Evolutionary conservation across 495 filamentous ascomycete genomes (phyloP).

Genomic region (Aspergillus asperescens): DNA sequence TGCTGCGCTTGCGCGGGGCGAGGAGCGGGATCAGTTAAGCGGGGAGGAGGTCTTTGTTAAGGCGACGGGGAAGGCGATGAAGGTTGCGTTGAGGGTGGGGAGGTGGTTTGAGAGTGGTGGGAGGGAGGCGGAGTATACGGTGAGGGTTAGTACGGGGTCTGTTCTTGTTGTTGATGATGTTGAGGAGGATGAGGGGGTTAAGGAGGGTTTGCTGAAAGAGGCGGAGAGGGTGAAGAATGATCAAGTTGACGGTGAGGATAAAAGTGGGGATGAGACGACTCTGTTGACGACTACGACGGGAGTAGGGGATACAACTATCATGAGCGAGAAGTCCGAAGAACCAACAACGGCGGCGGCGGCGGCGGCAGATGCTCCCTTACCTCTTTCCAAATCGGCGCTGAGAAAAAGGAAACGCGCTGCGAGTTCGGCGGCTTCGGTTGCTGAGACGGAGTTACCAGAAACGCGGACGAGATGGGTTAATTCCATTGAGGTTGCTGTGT

Average conservation of each 20-base stretch:
- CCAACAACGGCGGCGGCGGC: not conserved
- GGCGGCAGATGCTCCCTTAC: not conserved
- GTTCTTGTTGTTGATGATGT: constrained; percentile 70
- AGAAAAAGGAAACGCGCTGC: constrained; percentile 39
- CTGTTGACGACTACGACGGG: not conserved
- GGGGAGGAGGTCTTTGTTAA: constrained; percentile 65
- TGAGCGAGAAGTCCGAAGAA: not conserved
- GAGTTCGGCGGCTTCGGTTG: constrained; percentile 28
- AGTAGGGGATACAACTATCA: not conserved
- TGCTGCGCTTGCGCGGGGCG: not conserved
- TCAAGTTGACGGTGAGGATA: not conserved
- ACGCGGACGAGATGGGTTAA: constrained; percentile 60
- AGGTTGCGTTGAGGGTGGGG: constrained; percentile 60
- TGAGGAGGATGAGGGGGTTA: constrained; percentile 32
- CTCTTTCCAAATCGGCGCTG: constrained; percentile 19
- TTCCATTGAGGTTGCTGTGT: constrained; percentile 60
- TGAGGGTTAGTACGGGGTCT: constrained; percentile 58
- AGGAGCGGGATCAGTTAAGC: constrained; percentile 26
- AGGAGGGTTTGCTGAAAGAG: constrained; percentile 19
- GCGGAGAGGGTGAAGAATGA: constrained; percentile 19
- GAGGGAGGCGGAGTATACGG: constrained; percentile 48
- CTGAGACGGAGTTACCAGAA: constrained; percentile 53
- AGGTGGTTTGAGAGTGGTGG: constrained; percentile 52
- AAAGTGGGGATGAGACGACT: not conserved
- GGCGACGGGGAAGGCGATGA: constrained; percentile 74